Base-by-base conservation (phyloP, 2,329 filamentous ascomycete genomes). In the Colletotrichum paranaense region DNA sequence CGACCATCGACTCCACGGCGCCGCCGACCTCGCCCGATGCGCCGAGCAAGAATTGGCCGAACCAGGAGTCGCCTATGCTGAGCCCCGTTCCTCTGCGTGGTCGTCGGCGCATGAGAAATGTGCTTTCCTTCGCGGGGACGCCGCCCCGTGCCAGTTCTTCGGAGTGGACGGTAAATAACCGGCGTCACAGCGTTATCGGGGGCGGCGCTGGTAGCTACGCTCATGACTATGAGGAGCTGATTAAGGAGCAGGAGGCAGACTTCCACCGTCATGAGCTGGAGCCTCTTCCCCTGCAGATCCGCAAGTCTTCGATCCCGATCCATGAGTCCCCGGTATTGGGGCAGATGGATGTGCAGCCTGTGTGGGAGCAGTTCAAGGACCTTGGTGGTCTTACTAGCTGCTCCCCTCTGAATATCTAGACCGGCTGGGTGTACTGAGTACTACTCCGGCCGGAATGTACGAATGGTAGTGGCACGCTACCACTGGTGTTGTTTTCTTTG, bases 341-440 rank as follows among this genome's bases (percentile, higher is more conserved):
- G 7, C 32, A 24, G 8, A 38, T 68, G 11, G 77, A 78, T 24
- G 77, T 76, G 35, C 76, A 81, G 68, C 79, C 83, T 4, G 82
- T 82, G 5, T 88, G 85, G 86, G 86, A 85, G 74, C 84, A 87
- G 77, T 88, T 85, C 73, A 80, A 81, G 32, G 84, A 86, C 14
- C 77, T 88, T 4, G 86, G 86, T 42, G 86, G 86, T 0, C 76
- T 87, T 59, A 87, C 82, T 2, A 38, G 67, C 28, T 42, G 59
- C 1, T 55, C 66, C 24, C 67, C 74, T 11, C 9, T 73, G 55
- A 65, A 73, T 7, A 65, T 73, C 3, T 73, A 22, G n/a, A 14
- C 5, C 9, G 35, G 16, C 7, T n/a, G 4, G 2, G 7, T 46
- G 12, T 46, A 16, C 11, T 35, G 19, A 6, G 7, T n/a, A 30